Evolutionary conservation across 306 rosid genomes (phyloP).

Genomic region (Mimosa bimucronata): DNA sequence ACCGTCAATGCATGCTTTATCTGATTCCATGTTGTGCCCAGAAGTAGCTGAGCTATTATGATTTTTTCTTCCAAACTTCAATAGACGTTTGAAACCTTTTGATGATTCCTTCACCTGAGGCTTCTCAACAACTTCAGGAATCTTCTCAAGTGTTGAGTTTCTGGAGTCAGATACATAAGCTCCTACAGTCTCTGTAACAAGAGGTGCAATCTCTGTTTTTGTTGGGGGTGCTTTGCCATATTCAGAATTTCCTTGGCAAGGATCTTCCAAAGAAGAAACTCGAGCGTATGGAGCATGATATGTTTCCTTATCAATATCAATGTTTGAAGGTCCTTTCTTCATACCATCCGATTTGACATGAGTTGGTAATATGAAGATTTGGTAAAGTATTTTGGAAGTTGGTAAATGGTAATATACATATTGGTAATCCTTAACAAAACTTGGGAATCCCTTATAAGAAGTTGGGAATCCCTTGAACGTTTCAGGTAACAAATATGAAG

Average conservation of each 20-base stretch:
- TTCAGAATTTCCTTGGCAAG: conserved; percentile 68
- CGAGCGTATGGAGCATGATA: conserved; percentile 78
- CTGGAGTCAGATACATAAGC: conserved; percentile 62
- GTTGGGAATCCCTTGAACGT: too few species aligned
- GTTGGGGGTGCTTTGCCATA: conserved; percentile 64
- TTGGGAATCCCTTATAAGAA: too few species aligned
- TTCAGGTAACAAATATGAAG: too few species aligned
- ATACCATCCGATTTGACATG: conserved; percentile 51
- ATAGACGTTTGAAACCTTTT: conserved; percentile 72
- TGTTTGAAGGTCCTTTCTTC: conserved; percentile 55
- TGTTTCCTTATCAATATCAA: conserved; percentile 41
- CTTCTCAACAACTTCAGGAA: conserved; percentile 84
- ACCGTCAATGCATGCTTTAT: conserved; percentile 54
- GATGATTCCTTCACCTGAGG: conserved; percentile 76
- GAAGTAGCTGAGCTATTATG: conserved; percentile 57
- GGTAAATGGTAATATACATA: too few species aligned
- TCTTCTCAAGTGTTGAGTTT: conserved; percentile 70
- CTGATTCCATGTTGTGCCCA: conserved; percentile 61
- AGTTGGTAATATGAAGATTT: too few species aligned
- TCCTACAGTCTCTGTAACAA: conserved; percentile 53
- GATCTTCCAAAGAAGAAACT: conserved; percentile 83
- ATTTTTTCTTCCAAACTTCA: conserved; percentile 92
- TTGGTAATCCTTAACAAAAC: too few species aligned
- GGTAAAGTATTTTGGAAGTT: too few species aligned
- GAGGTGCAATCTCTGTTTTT: conserved; percentile 49